Evolutionary conservation across 148 eudicot species (phyloP).

Genomic region (Diospyros kaki): DNA sequence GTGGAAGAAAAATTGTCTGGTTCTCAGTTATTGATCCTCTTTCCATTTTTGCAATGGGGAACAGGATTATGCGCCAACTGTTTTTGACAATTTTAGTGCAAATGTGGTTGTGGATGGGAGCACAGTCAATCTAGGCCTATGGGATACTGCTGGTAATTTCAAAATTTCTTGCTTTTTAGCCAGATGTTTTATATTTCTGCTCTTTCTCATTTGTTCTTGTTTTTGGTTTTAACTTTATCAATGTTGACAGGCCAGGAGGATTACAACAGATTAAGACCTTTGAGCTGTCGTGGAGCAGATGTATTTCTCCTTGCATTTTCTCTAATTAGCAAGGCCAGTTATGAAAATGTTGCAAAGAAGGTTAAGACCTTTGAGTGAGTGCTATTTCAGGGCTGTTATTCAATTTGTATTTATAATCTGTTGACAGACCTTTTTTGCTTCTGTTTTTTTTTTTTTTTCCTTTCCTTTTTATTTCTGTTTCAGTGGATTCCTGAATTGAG

Average conservation of each 20-base stretch:
- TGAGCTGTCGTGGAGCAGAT: slow-evolving; percentile 46
- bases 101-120: slow-evolving; percentile 43
- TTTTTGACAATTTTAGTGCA: slow-evolving; percentile 41
- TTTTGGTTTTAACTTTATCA: neutral
- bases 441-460: too few relatives aligned
- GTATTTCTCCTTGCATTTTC: slow-evolving; percentile 47
- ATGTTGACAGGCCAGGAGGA: slow-evolving; percentile 42
- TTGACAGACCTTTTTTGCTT: neutral
- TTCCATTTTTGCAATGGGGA: slow-evolving; percentile 4
- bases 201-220: neutral
- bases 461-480: slow-evolving; percentile 12
- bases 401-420: neutral
- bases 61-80: slow-evolving; percentile 48
- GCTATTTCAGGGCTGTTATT: neutral
- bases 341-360: slow-evolving; percentile 47
- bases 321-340: slow-evolving; percentile 44
- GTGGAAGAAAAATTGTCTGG: slow-evolving; percentile 5
- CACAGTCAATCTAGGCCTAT: slow-evolving; percentile 37
- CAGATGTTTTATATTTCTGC: neutral
- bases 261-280: slow-evolving; percentile 44
- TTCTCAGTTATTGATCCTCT: neutral
- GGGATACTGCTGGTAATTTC: slow-evolving; percentile 43
- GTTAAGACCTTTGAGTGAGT: slow-evolving; percentile 12
- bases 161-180: neutral
- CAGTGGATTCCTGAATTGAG: slow-evolving; percentile 90